These are phyloP conservation scores for Eucalyptus sp. DNA, from an alignment of 345 rosid species.

Conservation along the genomic window DNA sequence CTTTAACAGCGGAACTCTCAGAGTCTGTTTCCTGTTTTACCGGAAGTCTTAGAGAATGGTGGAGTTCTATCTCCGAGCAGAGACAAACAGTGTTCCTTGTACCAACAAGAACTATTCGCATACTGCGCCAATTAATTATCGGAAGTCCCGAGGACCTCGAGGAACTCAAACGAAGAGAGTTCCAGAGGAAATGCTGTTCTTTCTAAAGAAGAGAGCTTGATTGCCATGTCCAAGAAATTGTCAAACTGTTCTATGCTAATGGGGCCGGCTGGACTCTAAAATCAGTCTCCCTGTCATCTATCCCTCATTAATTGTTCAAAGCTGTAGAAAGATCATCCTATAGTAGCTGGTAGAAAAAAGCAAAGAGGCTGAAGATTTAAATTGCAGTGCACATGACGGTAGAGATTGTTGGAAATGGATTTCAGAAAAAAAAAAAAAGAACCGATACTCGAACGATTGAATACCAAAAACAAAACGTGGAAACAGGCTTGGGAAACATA, in stretches of 20 bases:
- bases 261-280: background rate
- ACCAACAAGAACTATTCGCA: background rate
- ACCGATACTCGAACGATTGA: too few species aligned
- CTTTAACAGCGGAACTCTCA: background rate
- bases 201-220: background rate
- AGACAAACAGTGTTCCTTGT: background rate
- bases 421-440: too few species aligned
- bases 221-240: background rate
- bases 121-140: background rate
- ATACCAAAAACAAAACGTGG: too few species aligned
- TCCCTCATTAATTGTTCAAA: background rate
- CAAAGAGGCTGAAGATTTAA: too few species aligned
- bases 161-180: background rate
- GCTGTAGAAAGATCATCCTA: background rate
- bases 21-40: background rate
- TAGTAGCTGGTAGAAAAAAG: too few species aligned
- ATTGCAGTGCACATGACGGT: too few species aligned
- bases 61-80: background rate
- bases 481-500: fast-evolving
- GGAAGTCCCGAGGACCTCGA: background rate
- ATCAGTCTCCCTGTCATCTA: background rate
- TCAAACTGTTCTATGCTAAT: background rate
- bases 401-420: too few species aligned
- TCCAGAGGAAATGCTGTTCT: background rate
- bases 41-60: background rate